Evolutionary conservation across 805 yeast species (phyloP).

Genomic region (Debaryomyces castellii): DNA sequence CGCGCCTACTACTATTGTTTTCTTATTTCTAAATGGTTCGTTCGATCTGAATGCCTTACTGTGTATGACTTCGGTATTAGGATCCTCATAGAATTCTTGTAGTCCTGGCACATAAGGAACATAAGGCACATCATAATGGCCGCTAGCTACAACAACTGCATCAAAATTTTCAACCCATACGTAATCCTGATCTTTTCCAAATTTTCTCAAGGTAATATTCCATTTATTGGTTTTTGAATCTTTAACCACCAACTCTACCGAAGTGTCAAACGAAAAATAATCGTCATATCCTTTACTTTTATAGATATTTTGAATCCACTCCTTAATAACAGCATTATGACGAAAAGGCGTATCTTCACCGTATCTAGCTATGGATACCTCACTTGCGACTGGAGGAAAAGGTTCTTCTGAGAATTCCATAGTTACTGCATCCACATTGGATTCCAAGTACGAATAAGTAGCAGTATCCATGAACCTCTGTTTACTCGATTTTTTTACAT

Average conservation of each 20-base stretch:
- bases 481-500: constrained; percentile 13
- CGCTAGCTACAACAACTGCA: constrained; percentile 44
- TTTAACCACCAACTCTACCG: constrained; percentile 27
- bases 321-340: constrained; percentile 15
- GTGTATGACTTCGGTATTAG: constrained; percentile 34
- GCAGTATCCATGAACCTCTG: constrained; percentile 22
- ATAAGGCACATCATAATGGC: constrained; percentile 48
- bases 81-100: constrained; percentile 27
- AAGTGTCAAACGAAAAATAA: constrained; percentile 18
- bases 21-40: constrained; percentile 30
- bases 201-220: constrained; percentile 20
- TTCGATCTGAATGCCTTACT: constrained; percentile 43
- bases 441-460: constrained; percentile 19
- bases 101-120: constrained; percentile 46
- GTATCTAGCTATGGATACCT: constrained; percentile 11
- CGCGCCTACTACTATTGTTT: constrained; percentile 39
- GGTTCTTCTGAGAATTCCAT: constrained; percentile 24
- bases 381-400: constrained; percentile 14
- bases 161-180: constrained; percentile 35
- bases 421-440: constrained; percentile 20
- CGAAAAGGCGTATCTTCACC: constrained; percentile 20
- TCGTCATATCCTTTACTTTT: constrained; percentile 20
- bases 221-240: constrained; percentile 14
- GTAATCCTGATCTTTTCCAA: constrained; percentile 20
- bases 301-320: constrained; percentile 19